phyloP scores from a whole-genome alignment of 441 rosid genomes.

The Syzygium syzygioides region DNA sequence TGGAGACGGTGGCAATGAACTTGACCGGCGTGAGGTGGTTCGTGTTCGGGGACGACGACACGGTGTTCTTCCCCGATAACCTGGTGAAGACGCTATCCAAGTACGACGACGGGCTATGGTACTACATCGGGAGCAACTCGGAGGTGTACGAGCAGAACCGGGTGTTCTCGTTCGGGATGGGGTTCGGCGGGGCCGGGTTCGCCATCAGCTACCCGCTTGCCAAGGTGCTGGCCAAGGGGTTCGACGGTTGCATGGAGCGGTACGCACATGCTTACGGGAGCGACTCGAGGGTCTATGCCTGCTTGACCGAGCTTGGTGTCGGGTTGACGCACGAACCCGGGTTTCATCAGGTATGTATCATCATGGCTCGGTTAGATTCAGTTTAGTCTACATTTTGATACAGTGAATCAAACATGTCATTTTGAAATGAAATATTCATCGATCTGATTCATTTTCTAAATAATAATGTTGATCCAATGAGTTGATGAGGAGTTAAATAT shows the following conservation, averaged over 20 bases:
- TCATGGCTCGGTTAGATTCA: background rate
- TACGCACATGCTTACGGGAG: slow-evolving; percentile 90
- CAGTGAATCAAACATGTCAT: background rate
- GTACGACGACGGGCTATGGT: slow-evolving; percentile 76
- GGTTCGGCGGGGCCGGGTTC: slow-evolving; percentile 80
- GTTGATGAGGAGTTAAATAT: background rate
- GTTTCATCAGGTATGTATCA: slow-evolving; percentile 74
- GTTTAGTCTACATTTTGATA: background rate
- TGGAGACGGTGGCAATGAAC: slow-evolving; percentile 55
- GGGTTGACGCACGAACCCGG: slow-evolving; percentile 78
- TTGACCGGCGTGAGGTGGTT: slow-evolving; percentile 67
- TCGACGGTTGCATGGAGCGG: slow-evolving; percentile 77
- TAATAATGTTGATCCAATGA: background rate
- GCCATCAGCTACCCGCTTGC: slow-evolving; percentile 85
- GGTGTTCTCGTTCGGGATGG: slow-evolving; percentile 66
- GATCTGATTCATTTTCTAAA: background rate
- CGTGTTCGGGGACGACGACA: slow-evolving; percentile 94
- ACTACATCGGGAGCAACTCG: slow-evolving; percentile 79
- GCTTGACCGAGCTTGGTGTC: slow-evolving; percentile 87
- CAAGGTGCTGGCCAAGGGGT: slow-evolving; percentile 55
- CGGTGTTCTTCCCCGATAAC: slow-evolving; percentile 68
- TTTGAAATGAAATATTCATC: background rate
- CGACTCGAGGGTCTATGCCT: slow-evolving; percentile 68
- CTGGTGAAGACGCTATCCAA: slow-evolving; percentile 73
- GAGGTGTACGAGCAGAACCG: slow-evolving; percentile 61